phyloP scores from a whole-genome alignment of 1,284 basidiomycete species.

The Serendipita sp. region DNA sequence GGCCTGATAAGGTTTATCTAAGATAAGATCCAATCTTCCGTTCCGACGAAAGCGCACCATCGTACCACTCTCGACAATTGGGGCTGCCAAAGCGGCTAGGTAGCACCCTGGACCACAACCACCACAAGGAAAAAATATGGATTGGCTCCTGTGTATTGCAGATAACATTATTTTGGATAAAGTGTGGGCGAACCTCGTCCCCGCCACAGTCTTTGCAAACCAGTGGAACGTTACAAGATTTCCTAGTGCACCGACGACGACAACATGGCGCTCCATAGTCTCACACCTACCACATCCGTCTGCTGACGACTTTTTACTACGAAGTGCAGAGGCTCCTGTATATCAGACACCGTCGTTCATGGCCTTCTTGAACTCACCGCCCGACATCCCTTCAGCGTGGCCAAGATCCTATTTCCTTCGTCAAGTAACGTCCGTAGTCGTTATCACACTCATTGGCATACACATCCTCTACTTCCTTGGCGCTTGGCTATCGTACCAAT shows the following conservation, averaged over 20 bases:
- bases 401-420: conserved; percentile 66
- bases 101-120: not conserved
- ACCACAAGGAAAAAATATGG: conserved; percentile 39
- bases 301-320: not conserved
- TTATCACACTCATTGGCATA: conserved; percentile 71
- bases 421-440: conserved; percentile 62
- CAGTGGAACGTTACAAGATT: not conserved
- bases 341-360: conserved; percentile 23
- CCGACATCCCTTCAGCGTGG: conserved; percentile 47
- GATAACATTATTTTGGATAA: conserved; percentile 71
- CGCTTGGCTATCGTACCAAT: conserved; percentile 69
- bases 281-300: conserved; percentile 42
- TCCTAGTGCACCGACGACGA: conserved; percentile 28
- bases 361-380: conserved; percentile 16
- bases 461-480: conserved; percentile 76
- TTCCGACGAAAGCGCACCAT: no score
- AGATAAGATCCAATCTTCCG: no score
- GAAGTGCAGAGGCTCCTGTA: conserved; percentile 20
- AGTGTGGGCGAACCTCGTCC: conserved; percentile 61
- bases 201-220: conserved; percentile 31
- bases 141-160: conserved; percentile 56
- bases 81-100: not conserved
- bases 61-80: no score
- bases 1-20: no score
- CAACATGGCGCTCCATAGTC: conserved; percentile 26